phyloP scores from a whole-genome alignment of 2,329 filamentous ascomycete species.

The Pleurostoma richardsiae region DNA sequence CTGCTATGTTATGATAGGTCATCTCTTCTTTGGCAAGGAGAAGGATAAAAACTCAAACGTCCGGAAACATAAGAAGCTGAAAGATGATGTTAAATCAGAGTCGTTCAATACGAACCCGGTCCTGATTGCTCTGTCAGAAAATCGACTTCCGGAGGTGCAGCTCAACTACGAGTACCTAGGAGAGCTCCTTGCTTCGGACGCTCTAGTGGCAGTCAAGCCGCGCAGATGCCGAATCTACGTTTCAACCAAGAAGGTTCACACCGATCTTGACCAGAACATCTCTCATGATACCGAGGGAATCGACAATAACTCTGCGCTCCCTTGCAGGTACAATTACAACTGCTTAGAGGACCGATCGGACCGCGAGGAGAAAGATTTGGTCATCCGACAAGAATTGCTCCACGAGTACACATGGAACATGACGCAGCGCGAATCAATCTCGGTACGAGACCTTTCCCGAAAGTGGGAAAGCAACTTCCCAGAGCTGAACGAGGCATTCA shows the following conservation, averaged over 20 bases:
- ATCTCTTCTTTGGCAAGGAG: no score
- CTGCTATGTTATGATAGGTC: no score
- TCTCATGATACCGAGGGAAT: no score
- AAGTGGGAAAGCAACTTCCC: slow-evolving; percentile 57
- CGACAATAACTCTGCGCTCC: no score
- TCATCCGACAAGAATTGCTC: slow-evolving; percentile 43
- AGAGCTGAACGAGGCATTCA: slow-evolving; percentile 47
- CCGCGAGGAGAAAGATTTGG: slow-evolving; percentile 22
- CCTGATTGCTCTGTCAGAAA: slow-evolving; percentile 55
- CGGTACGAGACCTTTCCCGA: slow-evolving; percentile 44
- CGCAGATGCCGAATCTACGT: slow-evolving; percentile 57
- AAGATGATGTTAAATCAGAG: slow-evolving; percentile 31
- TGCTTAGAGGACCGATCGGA: slow-evolving; percentile 43
- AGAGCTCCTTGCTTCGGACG: slow-evolving; percentile 48
- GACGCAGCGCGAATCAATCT: slow-evolving; percentile 50
- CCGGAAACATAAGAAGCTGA: slow-evolving; percentile 23
- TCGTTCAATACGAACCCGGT: slow-evolving; percentile 63
- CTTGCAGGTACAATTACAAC: no score
- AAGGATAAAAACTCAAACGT: no score
- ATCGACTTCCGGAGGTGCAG: slow-evolving; percentile 50
- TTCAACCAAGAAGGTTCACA: slow-evolving; percentile 42
- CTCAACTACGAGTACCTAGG: slow-evolving; percentile 60
- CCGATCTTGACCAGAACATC: slow-evolving; percentile 25
- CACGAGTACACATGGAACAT: slow-evolving; percentile 55
- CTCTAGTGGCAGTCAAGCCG: slow-evolving; percentile 47